phyloP scores from a whole-genome alignment of 2,329 filamentous ascomycete species.

The Nemania sp. region DNA sequence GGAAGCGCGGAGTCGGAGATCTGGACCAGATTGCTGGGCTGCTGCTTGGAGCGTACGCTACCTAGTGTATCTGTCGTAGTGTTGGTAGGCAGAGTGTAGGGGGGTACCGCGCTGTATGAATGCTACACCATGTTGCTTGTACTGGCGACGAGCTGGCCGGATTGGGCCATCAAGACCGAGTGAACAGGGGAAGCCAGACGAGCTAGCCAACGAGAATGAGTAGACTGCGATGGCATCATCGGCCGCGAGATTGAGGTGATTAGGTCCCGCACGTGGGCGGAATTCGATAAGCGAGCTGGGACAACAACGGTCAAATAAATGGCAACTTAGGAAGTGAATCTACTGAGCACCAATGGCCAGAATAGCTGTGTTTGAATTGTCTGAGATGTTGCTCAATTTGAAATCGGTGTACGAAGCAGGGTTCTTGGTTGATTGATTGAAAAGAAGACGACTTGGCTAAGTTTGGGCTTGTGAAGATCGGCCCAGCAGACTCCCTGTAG shows the following conservation, averaged over 20 bases:
- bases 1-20: neutral
- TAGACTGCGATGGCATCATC: slow-evolving; percentile 33
- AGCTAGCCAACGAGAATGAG: slow-evolving; percentile 26
- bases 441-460: too few species aligned
- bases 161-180: slow-evolving; percentile 9
- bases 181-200: slow-evolving; percentile 3
- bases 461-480: too few species aligned
- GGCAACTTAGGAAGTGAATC: neutral
- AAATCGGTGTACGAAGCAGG: too few species aligned
- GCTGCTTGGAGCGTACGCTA: too few species aligned
- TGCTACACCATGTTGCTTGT: neutral
- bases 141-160: neutral
- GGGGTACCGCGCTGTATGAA: too few species aligned
- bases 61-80: too few species aligned
- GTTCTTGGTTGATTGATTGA: too few species aligned
- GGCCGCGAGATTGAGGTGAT: slow-evolving; percentile 32
- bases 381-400: too few species aligned
- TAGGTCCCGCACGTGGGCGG: slow-evolving; percentile 14
- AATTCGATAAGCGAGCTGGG: neutral
- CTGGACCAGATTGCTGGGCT: slow-evolving; percentile 14
- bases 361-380: too few species aligned
- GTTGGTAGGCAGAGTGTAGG: too few species aligned
- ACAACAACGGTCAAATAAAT: neutral
- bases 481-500: too few species aligned
- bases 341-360: too few species aligned